Evolutionary conservation across 305 asterid species (phyloP), one percentile per base, ranked within the genome.

Genomic region (Fraxinus latifolia): DNA sequence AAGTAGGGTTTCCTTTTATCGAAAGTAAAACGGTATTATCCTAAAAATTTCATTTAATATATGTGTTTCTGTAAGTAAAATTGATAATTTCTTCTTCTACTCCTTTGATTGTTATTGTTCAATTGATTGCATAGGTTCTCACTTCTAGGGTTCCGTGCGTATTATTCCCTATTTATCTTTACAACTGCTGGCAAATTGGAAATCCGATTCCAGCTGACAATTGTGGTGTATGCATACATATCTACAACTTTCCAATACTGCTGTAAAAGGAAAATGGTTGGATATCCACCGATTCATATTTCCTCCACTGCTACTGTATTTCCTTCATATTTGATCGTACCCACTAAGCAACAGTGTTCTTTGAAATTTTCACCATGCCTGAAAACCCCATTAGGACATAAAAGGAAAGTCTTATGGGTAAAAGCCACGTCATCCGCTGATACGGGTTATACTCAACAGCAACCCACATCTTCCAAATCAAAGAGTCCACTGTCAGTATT

Each of bases 401-500:
- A 62, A 80, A 85, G 82, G 82, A 87, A 86, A 82, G 70, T 33
- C n/a, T 79, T 83, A 17, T 76, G 31, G 77, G 88, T 92, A 31
- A 89, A 87, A 83, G 87, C 91, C 60, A 82, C 84, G 36, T 84
- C 92, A 14, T 87, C 95, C 31, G 80, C 89, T 29, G 95, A 90
- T 79, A 62, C 81, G 58, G 91, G 86, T 39, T 84, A 76, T 81
- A 33, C 80, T 77, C 87, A 83, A 79, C 88, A 81, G 42, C 84
- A 83, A 33, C 80, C 90, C 23, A 79, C 82, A 5, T 81, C 90
- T 2, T 82, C 98, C 14, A 89, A 87, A 50, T 34, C 84, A 0
- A 96, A 84, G 83, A 85, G 84, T 77, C 89, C 89, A 0, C 86
- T 94, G 75, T 90, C 93, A 8, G 74, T 85, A 80, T 85, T 91